These are phyloP conservation scores for Calycina marina DNA, from an alignment of 2,329 filamentous ascomycete species.

Conservation along the genomic window DNA sequence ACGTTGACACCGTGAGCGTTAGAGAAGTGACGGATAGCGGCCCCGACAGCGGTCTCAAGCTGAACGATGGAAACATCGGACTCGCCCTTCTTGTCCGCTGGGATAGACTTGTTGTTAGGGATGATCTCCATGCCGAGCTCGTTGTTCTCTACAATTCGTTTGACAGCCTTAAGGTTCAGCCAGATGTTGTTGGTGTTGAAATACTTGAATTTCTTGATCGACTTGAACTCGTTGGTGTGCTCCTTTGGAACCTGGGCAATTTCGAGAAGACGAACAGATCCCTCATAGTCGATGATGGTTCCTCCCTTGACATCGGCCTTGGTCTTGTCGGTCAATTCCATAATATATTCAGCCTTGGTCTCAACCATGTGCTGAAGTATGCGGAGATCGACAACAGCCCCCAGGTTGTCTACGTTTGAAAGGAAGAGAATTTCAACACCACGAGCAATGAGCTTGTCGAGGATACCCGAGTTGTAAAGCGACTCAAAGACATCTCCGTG, in stretches of 20 bases:
- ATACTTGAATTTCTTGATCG: conserved; percentile 99
- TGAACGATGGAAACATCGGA: conserved; percentile 95
- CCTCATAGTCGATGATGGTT: conserved; percentile 99
- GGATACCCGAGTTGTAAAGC: conserved; percentile 95
- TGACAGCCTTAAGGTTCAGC: conserved; percentile 95
- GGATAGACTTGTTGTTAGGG: conserved; percentile 96
- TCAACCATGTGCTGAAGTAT: conserved; percentile 99
- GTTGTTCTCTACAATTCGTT: conserved; percentile 96
- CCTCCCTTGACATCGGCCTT: conserved; percentile 99
- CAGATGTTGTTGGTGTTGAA: conserved; percentile 99
- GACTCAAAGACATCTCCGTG: conserved; percentile 99
- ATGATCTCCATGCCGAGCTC: conserved; percentile 99
- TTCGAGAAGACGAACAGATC: conserved; percentile 89
- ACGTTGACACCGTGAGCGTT: conserved; percentile 99
- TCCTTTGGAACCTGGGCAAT: conserved; percentile 99
- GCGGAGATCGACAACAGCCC: conserved; percentile 91
- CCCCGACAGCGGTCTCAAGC: conserved; percentile 96
- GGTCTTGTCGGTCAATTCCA: conserved; percentile 99
- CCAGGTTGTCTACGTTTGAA: conserved; percentile 97
- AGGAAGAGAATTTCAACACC: conserved; percentile 98
- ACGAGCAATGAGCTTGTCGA: conserved; percentile 88
- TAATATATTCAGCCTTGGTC: conserved; percentile 94
- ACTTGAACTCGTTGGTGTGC: conserved; percentile 99
- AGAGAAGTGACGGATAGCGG: conserved; percentile 96
- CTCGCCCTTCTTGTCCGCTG: conserved; percentile 98